Evolutionary conservation across 306 rosid genomes (phyloP), one percentile per base, ranked within the genome.

Genomic region (Senna siamea): DNA sequence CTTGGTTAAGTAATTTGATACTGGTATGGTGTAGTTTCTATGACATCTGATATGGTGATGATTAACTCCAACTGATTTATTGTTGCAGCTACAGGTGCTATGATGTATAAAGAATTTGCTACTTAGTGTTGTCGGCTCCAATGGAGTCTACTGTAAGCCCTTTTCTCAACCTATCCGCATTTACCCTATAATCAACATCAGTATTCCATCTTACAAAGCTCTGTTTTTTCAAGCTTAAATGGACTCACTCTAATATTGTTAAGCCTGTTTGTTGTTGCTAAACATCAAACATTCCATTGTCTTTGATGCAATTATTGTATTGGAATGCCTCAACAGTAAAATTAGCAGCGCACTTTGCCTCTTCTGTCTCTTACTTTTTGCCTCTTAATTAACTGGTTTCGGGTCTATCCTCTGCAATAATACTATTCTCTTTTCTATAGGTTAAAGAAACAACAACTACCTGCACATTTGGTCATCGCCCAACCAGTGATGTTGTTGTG

Each of bases 401-500:
- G 4, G 13, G 26, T 44, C 50, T 40, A 41, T 46, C 26, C 50
- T 66, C 7, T 74, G 72, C 62, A 60, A 66, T 67, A 13, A 57
- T 18, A 54, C 47, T 23, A 18, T 66, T 44, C 54, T 75, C 35
- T 79, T 68, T 80, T 72, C 61, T 76, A 63, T 79, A 94, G 99
- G 86, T 75, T 57, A 83, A 78, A 73, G 91, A 87, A 75, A 70
- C 46, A 65, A 79, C 77, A 55, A 15, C 76, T 17, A n/a, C 82
- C 75, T 58, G 70, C 76, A 68, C 17, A 55, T 84, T 92, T 70
- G 97, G 95, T 48, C 92, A 94, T 62, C 72, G 86, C 67, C 84
- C 87, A 20, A 88, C 94, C 32, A 92, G 97, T 70, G 99, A 94
- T 74, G 95, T 94, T 81, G 96, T 94, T 54, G 99, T 94, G 84